Evolutionary conservation across 768 basidiomycete genomes (phyloP).

Genomic region (Agrocybe chaxingu): DNA sequence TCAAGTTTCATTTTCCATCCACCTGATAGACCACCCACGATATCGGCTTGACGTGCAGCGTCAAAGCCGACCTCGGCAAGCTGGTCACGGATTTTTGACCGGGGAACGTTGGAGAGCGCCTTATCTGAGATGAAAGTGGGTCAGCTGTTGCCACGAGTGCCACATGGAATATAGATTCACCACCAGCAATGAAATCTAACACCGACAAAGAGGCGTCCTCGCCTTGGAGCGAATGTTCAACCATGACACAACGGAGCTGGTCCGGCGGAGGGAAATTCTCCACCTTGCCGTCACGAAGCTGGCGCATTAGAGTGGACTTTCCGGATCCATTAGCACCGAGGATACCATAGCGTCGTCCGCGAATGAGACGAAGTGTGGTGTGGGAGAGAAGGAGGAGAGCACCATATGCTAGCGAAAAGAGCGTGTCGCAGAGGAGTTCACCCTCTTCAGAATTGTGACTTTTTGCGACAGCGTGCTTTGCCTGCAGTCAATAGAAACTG

Average conservation of each 20-base stretch:
- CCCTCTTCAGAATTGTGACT: conserved; percentile 62
- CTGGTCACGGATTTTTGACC: conserved; percentile 73
- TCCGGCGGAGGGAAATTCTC: conserved; percentile 94
- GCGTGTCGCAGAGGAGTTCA: conserved; percentile 86
- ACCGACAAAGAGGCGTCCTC: conserved; percentile 83
- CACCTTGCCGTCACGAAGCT: conserved; percentile 90
- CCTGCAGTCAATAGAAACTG: conserved; percentile 31
- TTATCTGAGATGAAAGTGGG: conserved; percentile 50
- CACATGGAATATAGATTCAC: conserved; percentile 33
- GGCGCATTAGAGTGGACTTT: conserved; percentile 94
- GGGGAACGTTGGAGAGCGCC: conserved; percentile 57
- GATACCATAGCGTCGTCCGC: conserved; percentile 92
- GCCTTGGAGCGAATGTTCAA: conserved; percentile 94
- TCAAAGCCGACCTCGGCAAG: conserved; percentile 90
- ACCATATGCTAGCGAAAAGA: conserved; percentile 95
- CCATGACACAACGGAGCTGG: conserved; percentile 89
- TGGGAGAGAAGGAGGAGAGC: conserved; percentile 92
- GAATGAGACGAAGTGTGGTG: conserved; percentile 83
- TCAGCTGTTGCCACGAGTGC: background rate
- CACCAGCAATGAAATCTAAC: conserved; percentile 86
- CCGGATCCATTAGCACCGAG: conserved; percentile 96
- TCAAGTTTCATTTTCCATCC: conserved; percentile 99
- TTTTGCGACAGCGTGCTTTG: conserved; percentile 47
- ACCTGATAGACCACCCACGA: conserved; percentile 88
- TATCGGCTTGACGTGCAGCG: conserved; percentile 76